A percentile compares a stretch with the other conserved stretches of the same genome.
Evolutionary conservation across 2,329 filamentous ascomycete species (phyloP).

Genomic region (Colletotrichum ledebouriae): DNA sequence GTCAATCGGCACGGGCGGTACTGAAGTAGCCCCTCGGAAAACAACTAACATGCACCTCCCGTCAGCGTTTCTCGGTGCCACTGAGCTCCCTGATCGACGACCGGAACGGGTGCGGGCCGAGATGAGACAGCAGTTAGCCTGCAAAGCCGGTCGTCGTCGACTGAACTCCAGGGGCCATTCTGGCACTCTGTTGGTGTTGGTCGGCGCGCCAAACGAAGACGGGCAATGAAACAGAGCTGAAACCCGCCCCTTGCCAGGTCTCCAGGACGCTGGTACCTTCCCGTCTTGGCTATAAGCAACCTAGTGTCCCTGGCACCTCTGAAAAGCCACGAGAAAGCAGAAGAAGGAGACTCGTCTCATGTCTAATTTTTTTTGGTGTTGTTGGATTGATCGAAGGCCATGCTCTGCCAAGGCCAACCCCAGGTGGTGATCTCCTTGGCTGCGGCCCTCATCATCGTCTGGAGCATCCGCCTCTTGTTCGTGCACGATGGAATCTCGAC

Average conservation of each 20-base stretch:
- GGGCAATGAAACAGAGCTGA: slow-evolving; percentile 32
- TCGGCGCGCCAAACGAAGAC: slow-evolving; percentile 2
- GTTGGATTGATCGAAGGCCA: slow-evolving; percentile 22
- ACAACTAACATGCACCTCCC: slow-evolving; percentile 3
- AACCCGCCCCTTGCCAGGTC: slow-evolving; percentile 8
- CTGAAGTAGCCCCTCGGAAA: not conserved
- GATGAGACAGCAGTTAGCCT: not conserved
- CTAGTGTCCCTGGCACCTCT: not conserved
- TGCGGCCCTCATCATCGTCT: slow-evolving; percentile 24
- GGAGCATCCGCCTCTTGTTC: slow-evolving; percentile 32
- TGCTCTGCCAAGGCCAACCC: slow-evolving; percentile 36
- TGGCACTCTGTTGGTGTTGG: no score
- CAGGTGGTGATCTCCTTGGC: slow-evolving; percentile 30
- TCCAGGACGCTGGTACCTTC: slow-evolving; percentile 2
- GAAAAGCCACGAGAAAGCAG: not conserved
- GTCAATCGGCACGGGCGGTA: not conserved
- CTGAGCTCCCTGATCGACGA: not conserved
- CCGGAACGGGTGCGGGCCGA: slow-evolving; percentile 2
- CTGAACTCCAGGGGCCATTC: not conserved
- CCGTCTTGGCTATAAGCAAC: slow-evolving; percentile 4
- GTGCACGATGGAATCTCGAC: slow-evolving; percentile 23
- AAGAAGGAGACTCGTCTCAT: not conserved
- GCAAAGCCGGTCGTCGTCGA: not conserved
- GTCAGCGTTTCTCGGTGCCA: not conserved
- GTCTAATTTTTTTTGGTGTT: slow-evolving; percentile 8